A percentile compares a stretch with the other conserved stretches of the same genome.
Evolutionary conservation across 768 basidiomycete genomes (phyloP).

Genomic region (Mycena filopes): DNA sequence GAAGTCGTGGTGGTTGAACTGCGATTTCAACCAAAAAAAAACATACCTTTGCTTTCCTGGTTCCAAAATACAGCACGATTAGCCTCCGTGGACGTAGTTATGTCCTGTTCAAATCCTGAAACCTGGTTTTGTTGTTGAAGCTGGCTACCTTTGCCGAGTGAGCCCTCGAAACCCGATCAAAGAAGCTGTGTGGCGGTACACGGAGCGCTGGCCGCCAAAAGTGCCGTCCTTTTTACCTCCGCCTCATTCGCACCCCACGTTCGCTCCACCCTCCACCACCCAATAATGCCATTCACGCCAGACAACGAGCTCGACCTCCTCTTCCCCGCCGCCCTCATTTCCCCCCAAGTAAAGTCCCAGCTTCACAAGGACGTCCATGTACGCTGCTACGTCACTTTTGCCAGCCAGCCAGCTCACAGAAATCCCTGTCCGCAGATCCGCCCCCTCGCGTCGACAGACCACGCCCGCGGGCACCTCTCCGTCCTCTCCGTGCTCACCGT

Average conservation of each 20-base stretch:
- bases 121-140: no score
- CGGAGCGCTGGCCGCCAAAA: slow-evolving; percentile 16
- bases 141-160: no score
- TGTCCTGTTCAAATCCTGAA: no score
- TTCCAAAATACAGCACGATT: no score
- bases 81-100: no score
- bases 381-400: slow-evolving; percentile 36
- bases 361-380: slow-evolving; percentile 79
- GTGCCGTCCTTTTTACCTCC: background rate
- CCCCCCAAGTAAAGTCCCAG: slow-evolving; percentile 65
- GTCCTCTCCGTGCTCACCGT: slow-evolving; percentile 82
- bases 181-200: slow-evolving; percentile 15
- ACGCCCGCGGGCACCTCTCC: slow-evolving; percentile 82
- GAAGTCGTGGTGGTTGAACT: no score
- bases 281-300: slow-evolving; percentile 57
- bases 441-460: slow-evolving; percentile 88
- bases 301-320: slow-evolving; percentile 79
- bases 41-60: no score
- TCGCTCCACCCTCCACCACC: slow-evolving; percentile 10
- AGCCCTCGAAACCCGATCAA: slow-evolving; percentile 22
- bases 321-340: slow-evolving; percentile 79
- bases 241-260: slow-evolving; percentile 16
- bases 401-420: background rate
- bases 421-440: slow-evolving; percentile 73
- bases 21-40: no score